Evolutionary conservation across 2,329 filamentous ascomycete species (phyloP).

Genomic region (Penicillium paneum): DNA sequence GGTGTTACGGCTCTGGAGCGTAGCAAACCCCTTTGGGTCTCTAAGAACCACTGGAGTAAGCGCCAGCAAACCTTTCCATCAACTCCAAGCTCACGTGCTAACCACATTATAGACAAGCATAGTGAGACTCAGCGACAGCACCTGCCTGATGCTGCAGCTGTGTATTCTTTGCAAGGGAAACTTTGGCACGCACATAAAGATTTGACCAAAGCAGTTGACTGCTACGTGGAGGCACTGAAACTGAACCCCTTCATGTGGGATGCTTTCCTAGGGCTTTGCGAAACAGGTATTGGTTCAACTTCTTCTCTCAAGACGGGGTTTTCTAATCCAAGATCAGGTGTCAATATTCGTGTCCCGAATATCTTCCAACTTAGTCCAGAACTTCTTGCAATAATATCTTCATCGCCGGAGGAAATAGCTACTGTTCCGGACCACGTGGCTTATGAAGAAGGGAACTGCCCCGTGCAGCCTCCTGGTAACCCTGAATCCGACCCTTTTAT

Average conservation of each 20-base stretch:
- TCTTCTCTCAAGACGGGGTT: slow-evolving; percentile 7
- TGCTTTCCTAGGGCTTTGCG: slow-evolving; percentile 83
- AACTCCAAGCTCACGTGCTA: not conserved
- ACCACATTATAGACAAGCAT: slow-evolving; percentile 57
- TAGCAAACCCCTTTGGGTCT: slow-evolving; percentile 69
- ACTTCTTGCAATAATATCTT: slow-evolving; percentile 52
- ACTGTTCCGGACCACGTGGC: slow-evolving; percentile 32
- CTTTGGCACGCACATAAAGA: slow-evolving; percentile 78
- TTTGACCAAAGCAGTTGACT: slow-evolving; percentile 76
- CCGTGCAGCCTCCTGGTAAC: slow-evolving; percentile 38
- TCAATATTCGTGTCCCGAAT: slow-evolving; percentile 75
- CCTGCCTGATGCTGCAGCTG: slow-evolving; percentile 76
- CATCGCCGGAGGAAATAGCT: slow-evolving; percentile 31
- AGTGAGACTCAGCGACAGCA: slow-evolving; percentile 70
- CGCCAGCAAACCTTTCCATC: slow-evolving; percentile 12
- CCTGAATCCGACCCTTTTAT: slow-evolving; percentile 45
- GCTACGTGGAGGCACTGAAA: slow-evolving; percentile 84
- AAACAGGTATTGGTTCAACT: slow-evolving; percentile 55
- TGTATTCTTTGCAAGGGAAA: slow-evolving; percentile 82
- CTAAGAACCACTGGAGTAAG: slow-evolving; percentile 74
- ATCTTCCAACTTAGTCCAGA: slow-evolving; percentile 76
- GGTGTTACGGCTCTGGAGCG: slow-evolving; percentile 83
- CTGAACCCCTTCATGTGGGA: slow-evolving; percentile 98
- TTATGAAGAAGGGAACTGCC: slow-evolving; percentile 33
- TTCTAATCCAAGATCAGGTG: slow-evolving; percentile 63